phyloP scores from a whole-genome alignment of 768 basidiomycete genomes.

The Suillus weaverae region DNA sequence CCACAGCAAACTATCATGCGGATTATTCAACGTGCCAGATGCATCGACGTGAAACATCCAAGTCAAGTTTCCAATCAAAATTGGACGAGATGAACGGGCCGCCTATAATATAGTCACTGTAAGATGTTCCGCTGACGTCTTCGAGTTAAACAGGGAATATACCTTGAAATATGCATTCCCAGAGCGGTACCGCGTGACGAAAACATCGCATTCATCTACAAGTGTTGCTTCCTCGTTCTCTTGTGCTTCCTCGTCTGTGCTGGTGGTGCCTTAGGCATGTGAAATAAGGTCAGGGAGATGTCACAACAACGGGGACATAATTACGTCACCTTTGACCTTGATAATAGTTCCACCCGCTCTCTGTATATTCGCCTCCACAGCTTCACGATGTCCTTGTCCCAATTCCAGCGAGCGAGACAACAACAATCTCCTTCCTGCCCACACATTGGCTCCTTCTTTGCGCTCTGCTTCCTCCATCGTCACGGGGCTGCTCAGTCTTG shows the following conservation, averaged over 20 bases:
- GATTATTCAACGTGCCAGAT: constrained; percentile 56
- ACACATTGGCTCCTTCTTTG: constrained; percentile 40
- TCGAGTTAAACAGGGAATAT: constrained; percentile 15
- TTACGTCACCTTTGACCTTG: constrained; percentile 46
- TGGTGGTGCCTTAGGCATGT: constrained; percentile 19
- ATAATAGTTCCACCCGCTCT: constrained; percentile 59
- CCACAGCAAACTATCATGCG: constrained; percentile 77
- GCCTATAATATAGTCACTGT: constrained; percentile 46
- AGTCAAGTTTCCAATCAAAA: constrained; percentile 66
- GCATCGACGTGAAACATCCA: constrained; percentile 85
- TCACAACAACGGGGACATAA: neutral
- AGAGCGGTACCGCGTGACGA: constrained; percentile 67
- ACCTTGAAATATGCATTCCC: constrained; percentile 75
- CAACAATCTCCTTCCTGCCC: constrained; percentile 60
- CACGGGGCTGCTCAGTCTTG: constrained; percentile 13
- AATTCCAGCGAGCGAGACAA: constrained; percentile 63
- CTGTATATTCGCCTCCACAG: constrained; percentile 58
- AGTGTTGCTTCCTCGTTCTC: constrained; percentile 32
- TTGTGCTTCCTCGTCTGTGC: constrained; percentile 37
- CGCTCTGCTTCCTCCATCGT: constrained; percentile 23
- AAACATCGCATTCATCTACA: constrained; percentile 62
- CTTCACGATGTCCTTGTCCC: constrained; percentile 44
- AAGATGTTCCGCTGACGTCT: neutral
- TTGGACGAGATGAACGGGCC: constrained; percentile 30
- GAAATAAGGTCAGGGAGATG: constrained; percentile 5